Conservation (phyloP, 495 filamentous ascomycete species). For the Bryoglossum gracile region DNA sequence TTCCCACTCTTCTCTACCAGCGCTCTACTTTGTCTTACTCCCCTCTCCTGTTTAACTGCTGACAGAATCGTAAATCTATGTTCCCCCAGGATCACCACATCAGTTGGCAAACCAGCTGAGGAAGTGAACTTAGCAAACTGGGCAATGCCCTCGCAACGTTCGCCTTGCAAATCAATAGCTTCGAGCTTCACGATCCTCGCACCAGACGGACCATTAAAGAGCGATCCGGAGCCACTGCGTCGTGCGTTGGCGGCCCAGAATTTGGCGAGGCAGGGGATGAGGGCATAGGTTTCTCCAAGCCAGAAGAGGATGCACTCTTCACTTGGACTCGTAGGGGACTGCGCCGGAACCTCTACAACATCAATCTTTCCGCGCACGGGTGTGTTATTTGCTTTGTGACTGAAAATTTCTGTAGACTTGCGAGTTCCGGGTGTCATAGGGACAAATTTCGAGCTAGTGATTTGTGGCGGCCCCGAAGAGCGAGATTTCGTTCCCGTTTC, state of each 20-base stretch:
- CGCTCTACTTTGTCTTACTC: slow-evolving; percentile 16
- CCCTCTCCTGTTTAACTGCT: slow-evolving; percentile 2
- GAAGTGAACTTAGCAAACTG: slow-evolving; percentile 36
- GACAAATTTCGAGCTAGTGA: slow-evolving; percentile 51
- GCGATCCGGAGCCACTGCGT: slow-evolving; percentile 42
- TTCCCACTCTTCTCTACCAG: slow-evolving; percentile 37
- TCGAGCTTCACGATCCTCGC: slow-evolving; percentile 40
- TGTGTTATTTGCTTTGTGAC: slow-evolving; percentile 25
- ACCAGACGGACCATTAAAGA: slow-evolving; percentile 44
- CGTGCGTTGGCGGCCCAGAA: slow-evolving; percentile 56
- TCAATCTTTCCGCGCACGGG: slow-evolving; percentile 55
- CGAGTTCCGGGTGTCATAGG: slow-evolving; percentile 83
- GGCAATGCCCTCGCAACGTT: slow-evolving; percentile 52
- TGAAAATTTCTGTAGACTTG: slow-evolving; percentile 32
- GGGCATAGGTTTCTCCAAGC: slow-evolving; percentile 52
- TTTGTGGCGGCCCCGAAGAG: slow-evolving; percentile 29
- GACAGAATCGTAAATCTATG: slow-evolving; percentile 35
- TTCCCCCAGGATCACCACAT: slow-evolving; percentile 59
- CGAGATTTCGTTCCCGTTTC: slow-evolving; percentile 30
- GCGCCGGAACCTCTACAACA: slow-evolving; percentile 39
- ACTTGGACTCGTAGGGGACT: slow-evolving; percentile 38
- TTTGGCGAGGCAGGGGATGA: slow-evolving; percentile 56
- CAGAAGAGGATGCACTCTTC: slow-evolving; percentile 65
- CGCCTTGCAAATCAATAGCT: slow-evolving; percentile 55
- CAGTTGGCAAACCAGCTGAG: slow-evolving; percentile 34